phyloP scores from a whole-genome alignment of 139 green algal species.

The Chlorella sp. region DNA sequence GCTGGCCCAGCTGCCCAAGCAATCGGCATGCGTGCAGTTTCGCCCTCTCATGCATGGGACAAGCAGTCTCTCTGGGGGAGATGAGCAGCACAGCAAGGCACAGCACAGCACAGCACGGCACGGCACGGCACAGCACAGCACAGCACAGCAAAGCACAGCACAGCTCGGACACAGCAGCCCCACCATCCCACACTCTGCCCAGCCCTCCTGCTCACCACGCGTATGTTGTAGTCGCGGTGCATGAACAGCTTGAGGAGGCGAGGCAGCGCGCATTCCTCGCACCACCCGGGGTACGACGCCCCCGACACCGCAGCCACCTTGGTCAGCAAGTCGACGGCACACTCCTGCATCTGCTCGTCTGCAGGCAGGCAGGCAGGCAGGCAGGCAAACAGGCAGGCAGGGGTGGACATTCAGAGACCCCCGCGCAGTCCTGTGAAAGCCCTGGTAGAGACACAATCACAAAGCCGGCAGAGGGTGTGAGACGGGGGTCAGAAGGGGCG shows the following conservation, averaged over 20 bases:
- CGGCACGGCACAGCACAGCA: neutral
- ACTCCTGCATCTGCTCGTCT: conserved; percentile 50
- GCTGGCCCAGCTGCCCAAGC: no score
- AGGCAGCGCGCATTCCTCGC: conserved; percentile 14
- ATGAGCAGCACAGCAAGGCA: no score
- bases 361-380: neutral
- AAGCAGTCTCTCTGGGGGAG: no score
- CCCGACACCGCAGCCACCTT: conserved; percentile 10
- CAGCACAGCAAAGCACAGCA: no score
- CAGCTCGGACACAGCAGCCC: neutral
- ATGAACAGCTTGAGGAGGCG: conserved; percentile 13
- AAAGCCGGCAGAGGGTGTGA: neutral
- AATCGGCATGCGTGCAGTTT: no score
- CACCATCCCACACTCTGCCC: neutral
- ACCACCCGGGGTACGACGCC: neutral
- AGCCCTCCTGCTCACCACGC: neutral
- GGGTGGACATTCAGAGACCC: no score
- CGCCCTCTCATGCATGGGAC: no score
- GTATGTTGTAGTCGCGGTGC: conserved; percentile 33
- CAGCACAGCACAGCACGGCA: no score
- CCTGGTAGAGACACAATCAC: no score
- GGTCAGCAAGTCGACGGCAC: conserved; percentile 27
- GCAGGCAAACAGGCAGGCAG: no score
- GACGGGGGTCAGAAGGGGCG: neutral
- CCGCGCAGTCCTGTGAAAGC: no score